Evolutionary conservation across 257 asterid genomes (phyloP).

Genomic region (Euphrasia confusa): DNA sequence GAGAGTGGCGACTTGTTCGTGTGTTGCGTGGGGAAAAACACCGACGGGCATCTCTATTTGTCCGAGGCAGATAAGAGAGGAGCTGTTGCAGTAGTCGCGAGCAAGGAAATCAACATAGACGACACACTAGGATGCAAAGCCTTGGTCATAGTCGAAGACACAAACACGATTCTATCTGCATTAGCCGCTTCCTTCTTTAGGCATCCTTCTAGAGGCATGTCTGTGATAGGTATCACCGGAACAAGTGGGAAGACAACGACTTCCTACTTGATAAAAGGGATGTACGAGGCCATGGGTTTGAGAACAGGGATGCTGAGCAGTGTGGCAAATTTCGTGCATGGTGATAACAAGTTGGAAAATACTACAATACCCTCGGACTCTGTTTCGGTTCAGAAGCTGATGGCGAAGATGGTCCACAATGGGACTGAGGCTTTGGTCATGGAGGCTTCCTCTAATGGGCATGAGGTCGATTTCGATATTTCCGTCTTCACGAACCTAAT

Average conservation of each 20-base stretch:
- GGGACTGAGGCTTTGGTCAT: slow-evolving; percentile 87
- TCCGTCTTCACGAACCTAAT: slow-evolving; percentile 79
- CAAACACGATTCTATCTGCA: slow-evolving; percentile 59
- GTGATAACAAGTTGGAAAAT: slow-evolving; percentile 72
- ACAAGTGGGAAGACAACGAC: slow-evolving; percentile 78
- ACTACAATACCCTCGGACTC: slow-evolving; percentile 48
- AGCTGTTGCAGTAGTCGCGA: slow-evolving; percentile 88
- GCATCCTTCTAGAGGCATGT: slow-evolving; percentile 75
- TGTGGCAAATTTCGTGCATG: slow-evolving; percentile 68
- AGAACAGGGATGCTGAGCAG: slow-evolving; percentile 88
- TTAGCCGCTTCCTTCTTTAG: slow-evolving; percentile 73
- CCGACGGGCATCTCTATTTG: slow-evolving; percentile 67
- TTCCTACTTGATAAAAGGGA: slow-evolving; percentile 56
- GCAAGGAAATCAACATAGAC: slow-evolving; percentile 82
- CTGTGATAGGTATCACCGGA: slow-evolving; percentile 76
- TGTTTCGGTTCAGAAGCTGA: slow-evolving; percentile 74
- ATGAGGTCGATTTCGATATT: slow-evolving; percentile 84
- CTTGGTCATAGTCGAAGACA: slow-evolving; percentile 82
- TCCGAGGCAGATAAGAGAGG: slow-evolving; percentile 96
- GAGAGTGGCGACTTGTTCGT: slow-evolving; percentile 85
- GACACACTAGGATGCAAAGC: slow-evolving; percentile 86
- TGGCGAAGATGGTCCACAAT: slow-evolving; percentile 88
- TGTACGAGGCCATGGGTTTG: slow-evolving; percentile 97
- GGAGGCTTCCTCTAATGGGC: slow-evolving; percentile 73
- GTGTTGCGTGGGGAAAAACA: slow-evolving; percentile 65